Conservation (phyloP, 2,329 filamentous ascomycete genomes). For the Aspergillus neotritici region DNA sequence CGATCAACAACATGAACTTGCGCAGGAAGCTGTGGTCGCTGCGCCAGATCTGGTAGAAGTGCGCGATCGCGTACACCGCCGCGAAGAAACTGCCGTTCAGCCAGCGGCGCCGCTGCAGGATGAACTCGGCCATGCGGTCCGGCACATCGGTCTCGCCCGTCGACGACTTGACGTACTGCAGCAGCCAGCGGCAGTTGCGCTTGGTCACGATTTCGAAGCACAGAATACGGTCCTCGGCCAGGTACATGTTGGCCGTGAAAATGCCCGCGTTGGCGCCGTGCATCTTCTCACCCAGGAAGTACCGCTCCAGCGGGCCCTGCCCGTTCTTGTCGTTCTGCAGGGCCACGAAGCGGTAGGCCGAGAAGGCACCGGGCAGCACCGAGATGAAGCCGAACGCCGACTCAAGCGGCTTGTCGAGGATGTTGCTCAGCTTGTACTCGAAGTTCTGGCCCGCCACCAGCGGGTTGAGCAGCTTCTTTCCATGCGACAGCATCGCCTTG, state of each 20-base stretch:
- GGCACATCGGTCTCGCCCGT: constrained; percentile 97
- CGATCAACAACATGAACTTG: constrained; percentile 83
- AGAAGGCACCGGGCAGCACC: constrained; percentile 93
- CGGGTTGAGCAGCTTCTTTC: constrained; percentile 86
- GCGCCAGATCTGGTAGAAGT: constrained; percentile 94
- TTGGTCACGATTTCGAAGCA: constrained; percentile 84
- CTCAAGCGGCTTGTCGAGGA: constrained; percentile 94
- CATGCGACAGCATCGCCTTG: constrained; percentile 88
- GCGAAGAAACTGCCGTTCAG: constrained; percentile 98
- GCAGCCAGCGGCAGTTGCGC: constrained; percentile 92
- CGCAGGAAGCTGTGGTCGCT: constrained; percentile 82
- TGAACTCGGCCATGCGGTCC: constrained; percentile 87
- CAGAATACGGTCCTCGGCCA: constrained; percentile 48
- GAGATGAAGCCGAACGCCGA: constrained; percentile 97
- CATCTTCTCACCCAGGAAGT: constrained; percentile 95
- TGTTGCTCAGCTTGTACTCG: constrained; percentile 99
- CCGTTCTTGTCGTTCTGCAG: constrained; percentile 96
- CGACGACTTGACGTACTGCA: constrained; percentile 97
- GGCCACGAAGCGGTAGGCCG: constrained; percentile 92
- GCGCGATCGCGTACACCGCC: constrained; percentile 86
- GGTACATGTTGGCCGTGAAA: constrained; percentile 79
- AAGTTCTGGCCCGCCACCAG: constrained; percentile 96
- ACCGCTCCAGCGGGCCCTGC: constrained; percentile 87
- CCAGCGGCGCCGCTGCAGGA: constrained; percentile 93
- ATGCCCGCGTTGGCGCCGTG: constrained; percentile 89